These are phyloP conservation scores for Bipolaris cookei DNA, from an alignment of 2,329 filamentous ascomycete species.

Conservation along the genomic window DNA sequence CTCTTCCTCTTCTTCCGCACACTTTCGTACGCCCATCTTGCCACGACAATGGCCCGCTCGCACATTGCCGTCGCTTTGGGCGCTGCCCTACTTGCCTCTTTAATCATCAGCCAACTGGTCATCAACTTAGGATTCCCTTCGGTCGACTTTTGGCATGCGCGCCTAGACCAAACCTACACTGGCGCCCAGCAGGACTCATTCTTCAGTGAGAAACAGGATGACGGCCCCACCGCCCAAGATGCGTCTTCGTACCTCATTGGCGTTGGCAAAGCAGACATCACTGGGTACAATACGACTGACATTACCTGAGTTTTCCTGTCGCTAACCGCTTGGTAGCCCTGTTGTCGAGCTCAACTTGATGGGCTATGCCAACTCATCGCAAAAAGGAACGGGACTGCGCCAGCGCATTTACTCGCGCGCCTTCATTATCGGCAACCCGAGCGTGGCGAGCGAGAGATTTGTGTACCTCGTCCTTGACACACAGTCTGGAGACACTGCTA, in stretches of 20 bases:
- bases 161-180: slow-evolving; percentile 32
- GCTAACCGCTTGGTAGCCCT: slow-evolving; percentile 59
- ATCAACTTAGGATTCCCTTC: slow-evolving; percentile 44
- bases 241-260: slow-evolving; percentile 66
- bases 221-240: slow-evolving; percentile 38
- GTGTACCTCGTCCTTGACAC: slow-evolving; percentile 89
- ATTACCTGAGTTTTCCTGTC: no score
- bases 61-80: slow-evolving; percentile 48
- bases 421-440: slow-evolving; percentile 79
- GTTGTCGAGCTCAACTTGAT: slow-evolving; percentile 91
- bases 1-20: slow-evolving; percentile 11
- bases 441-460: slow-evolving; percentile 72
- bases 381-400: slow-evolving; percentile 81
- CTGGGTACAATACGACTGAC: slow-evolving; percentile 59
- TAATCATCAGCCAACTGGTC: slow-evolving; percentile 47
- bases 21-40: slow-evolving; percentile 28
- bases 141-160: slow-evolving; percentile 47
- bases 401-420: slow-evolving; percentile 88
- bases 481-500: slow-evolving; percentile 85
- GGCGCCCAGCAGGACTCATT: slow-evolving; percentile 34
- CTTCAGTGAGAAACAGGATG: slow-evolving; percentile 38
- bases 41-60: slow-evolving; percentile 48
- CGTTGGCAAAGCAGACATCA: slow-evolving; percentile 75
- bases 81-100: slow-evolving; percentile 41
- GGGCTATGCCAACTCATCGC: slow-evolving; percentile 86